Evolutionary conservation across 257 asterid genomes (phyloP), one percentile per base, ranked within the genome.

Genomic region (Henckelia pumila): DNA sequence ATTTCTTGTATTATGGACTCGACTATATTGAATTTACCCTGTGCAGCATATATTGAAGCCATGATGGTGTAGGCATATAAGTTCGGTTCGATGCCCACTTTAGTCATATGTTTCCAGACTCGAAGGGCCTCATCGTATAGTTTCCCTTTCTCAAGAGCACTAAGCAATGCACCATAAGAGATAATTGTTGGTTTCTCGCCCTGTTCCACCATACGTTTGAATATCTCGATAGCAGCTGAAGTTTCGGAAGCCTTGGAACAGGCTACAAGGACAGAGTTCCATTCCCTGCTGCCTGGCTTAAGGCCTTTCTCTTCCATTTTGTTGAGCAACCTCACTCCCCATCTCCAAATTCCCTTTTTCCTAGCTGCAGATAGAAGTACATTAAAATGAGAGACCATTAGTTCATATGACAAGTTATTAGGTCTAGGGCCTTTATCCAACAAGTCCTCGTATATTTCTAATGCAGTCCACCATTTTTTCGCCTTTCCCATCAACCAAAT

Each of bases 261-360:
- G 37, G 99, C 95, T 30, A 91, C 75, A 21, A 93, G 97, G 55
- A 88, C 99, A 7, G 97, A 81, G 53, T 91, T 93, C 99, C 99
- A 93, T 59, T 94, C 97, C 67, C 84, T 67, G 24, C 83, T 80
- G 0, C 95, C 86, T 0, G 97, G 97, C 73, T 85, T 88, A 5
- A 91, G 87, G 32, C 99, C 99, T 68, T 91, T 94, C 75, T 94
- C 96, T 71, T 91, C 96, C 99, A 94, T 94, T 68, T 91, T 91
- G 72, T 88, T 79, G 30, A 94, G 73, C 71, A 94, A 76, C 75
- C 92, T 78, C 63, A 94, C 85, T 20, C 97, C 96, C 99, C 97
- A 94, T 80, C 84, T 83, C 99, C 99, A 88, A 40, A 84, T 91
- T 8, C 97, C 95, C 71, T 86, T 84, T 59, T 81, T 94, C 40